Conservation (phyloP, 129 eudicot species). For the Ambrosia trifida region DNA sequence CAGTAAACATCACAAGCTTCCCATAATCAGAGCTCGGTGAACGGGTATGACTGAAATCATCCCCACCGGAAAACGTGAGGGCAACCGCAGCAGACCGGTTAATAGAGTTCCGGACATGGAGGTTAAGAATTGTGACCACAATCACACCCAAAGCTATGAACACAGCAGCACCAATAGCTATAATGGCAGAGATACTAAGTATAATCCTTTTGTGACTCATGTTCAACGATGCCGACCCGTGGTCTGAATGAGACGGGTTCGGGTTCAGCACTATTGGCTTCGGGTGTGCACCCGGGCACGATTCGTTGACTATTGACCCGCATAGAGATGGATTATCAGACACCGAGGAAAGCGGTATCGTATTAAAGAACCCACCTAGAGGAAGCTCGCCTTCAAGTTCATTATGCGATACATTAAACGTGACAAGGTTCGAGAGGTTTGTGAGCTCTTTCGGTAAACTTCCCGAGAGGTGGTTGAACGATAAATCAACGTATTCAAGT, state of each 20-base stretch:
- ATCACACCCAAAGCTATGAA: constrained; percentile 88
- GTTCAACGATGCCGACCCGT: constrained; percentile 45
- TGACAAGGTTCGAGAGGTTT: constrained; percentile 64
- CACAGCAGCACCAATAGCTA: constrained; percentile 92
- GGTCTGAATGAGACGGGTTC: constrained; percentile 65
- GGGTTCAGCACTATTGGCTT: constrained; percentile 95
- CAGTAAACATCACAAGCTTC: constrained; percentile 87
- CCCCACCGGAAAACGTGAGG: constrained; percentile 55
- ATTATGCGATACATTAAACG: constrained; percentile 78
- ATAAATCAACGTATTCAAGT: constrained; percentile 64
- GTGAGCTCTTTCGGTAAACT: constrained; percentile 75
- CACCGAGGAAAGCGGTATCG: constrained; percentile 76
- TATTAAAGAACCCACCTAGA: constrained; percentile 84
- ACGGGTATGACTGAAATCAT: constrained; percentile 72
- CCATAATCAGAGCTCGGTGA: constrained; percentile 75
- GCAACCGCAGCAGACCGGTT: constrained; percentile 57
- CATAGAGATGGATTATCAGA: constrained; percentile 75
- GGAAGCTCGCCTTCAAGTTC: constrained; percentile 91
- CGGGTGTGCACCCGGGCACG: constrained; percentile 90
- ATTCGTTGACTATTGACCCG: constrained; percentile 75
- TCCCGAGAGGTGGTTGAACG: constrained; percentile 71
- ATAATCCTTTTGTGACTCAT: constrained; percentile 65
- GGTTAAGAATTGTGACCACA: constrained; percentile 65
- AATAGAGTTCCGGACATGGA: constrained; percentile 57
- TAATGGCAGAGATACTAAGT: constrained; percentile 79